phyloP scores from a whole-genome alignment of 2,329 filamentous ascomycete species.

The Calycina marina region DNA sequence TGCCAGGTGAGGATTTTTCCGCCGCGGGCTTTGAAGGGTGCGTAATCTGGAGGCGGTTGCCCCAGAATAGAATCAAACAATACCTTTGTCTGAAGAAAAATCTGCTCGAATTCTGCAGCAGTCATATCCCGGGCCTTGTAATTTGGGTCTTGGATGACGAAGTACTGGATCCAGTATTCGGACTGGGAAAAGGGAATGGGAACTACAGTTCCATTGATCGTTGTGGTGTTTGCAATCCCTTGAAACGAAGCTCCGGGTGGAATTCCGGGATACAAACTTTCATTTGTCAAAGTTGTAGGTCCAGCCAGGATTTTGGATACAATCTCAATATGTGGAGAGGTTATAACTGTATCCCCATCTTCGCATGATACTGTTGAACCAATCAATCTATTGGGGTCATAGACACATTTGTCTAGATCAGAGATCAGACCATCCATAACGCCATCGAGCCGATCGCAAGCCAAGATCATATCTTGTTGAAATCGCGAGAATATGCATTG shows the following conservation, averaged over 20 bases:
- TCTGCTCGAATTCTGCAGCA: background rate
- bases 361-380: constrained; percentile 2
- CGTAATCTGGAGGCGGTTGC: constrained; percentile 9
- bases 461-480: constrained; percentile 1
- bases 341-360: constrained; percentile 1
- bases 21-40: constrained; percentile 4
- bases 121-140: constrained; percentile 7
- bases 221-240: constrained; percentile 1
- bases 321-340: constrained; percentile 1
- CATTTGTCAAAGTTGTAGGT: constrained; percentile 1
- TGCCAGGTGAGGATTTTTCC: constrained; percentile 11
- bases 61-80: constrained; percentile 7
- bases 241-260: constrained; percentile 1
- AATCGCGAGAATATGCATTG: constrained; percentile 8
- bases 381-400: constrained; percentile 4
- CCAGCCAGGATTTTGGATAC: constrained; percentile 4
- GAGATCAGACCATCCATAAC: constrained; percentile 9
- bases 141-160: constrained; percentile 21
- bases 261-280: constrained; percentile 7
- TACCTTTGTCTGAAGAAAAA: constrained; percentile 2
- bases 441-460: constrained; percentile 11
- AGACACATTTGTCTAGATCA: constrained; percentile 4
- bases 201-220: constrained; percentile 4
- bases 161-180: constrained; percentile 22
- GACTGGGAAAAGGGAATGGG: constrained; percentile 20